Evolutionary conservation across 2,329 filamentous ascomycete species (phyloP).

Genomic region (Emergomyces orientalis): DNA sequence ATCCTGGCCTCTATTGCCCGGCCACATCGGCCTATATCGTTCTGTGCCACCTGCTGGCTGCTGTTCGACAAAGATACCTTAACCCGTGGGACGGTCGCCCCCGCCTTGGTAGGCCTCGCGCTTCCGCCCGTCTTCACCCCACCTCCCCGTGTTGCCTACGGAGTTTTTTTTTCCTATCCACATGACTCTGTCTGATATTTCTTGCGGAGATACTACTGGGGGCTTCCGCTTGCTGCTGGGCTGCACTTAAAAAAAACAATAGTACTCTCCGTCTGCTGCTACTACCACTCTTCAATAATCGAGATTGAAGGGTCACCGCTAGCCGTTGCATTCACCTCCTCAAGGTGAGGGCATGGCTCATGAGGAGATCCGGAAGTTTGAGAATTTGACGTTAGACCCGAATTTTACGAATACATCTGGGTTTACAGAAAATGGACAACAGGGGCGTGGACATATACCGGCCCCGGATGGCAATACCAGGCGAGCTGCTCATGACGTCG

Average conservation of each 20-base stretch:
- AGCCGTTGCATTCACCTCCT: conserved; percentile 15
- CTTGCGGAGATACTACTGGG: neutral
- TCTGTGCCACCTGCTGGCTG: neutral
- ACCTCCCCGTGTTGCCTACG: neutral
- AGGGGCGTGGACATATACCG: neutral
- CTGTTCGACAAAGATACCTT: neutral
- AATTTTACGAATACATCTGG: conserved; percentile 19
- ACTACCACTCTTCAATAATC: neutral
- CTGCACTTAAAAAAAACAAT: neutral
- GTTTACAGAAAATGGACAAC: neutral
- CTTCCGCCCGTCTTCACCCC: neutral
- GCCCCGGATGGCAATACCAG: neutral
- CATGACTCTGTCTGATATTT: neutral
- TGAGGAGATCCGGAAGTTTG: conserved; percentile 26
- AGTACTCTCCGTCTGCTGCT: neutral
- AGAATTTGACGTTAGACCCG: conserved; percentile 33
- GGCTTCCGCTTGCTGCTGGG: neutral
- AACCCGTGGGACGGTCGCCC: neutral
- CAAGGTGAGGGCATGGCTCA: conserved; percentile 32
- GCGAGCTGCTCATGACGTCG: neutral
- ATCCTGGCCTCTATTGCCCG: neutral
- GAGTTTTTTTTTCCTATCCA: neutral
- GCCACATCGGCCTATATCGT: neutral
- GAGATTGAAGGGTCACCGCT: neutral
- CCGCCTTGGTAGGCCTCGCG: neutral